These are phyloP conservation scores for Chytridium lagenaria DNA, from an alignment of 371 early-diverging fungal species.

Conservation along the genomic window DNA sequence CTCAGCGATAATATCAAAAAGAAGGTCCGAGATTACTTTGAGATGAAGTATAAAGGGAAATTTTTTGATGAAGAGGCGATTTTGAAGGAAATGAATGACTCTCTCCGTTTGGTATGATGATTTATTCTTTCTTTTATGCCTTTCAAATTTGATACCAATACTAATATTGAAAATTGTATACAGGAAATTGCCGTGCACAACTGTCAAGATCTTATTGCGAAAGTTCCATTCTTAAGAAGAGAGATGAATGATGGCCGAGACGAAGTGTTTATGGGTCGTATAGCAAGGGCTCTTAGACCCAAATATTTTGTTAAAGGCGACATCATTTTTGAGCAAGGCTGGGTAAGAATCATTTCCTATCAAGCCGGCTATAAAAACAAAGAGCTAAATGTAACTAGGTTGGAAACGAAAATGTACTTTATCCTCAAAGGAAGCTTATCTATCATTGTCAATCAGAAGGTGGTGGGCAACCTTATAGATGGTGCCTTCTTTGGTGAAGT, in stretches of 20 bases:
- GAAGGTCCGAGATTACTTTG: constrained; percentile 43
- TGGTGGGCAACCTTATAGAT: constrained; percentile 33
- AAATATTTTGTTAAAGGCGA: constrained; percentile 40
- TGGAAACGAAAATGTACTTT: constrained; percentile 49
- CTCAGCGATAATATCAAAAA: constrained; percentile 33
- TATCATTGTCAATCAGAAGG: constrained; percentile 33
- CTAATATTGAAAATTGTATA: too few species aligned
- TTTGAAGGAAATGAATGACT: constrained; percentile 44
- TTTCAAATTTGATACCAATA: too few species aligned
- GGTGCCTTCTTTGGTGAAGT: constrained; percentile 52
- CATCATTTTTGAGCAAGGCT: constrained; percentile 37
- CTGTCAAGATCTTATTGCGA: constrained; percentile 29
- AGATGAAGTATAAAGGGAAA: constrained; percentile 48
- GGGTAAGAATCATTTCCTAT: constrained; percentile 15
- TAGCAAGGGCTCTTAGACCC: constrained; percentile 33
- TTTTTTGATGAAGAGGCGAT: constrained; percentile 49
- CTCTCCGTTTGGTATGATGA: constrained; percentile 29
- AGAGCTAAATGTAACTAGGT: constrained; percentile 24
- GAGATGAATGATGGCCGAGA: constrained; percentile 41
- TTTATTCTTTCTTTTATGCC: neutral
- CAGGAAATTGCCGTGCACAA: constrained; percentile 44
- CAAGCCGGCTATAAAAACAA: too few species aligned
- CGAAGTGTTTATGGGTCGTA: constrained; percentile 30
- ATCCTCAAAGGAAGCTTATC: constrained; percentile 38
- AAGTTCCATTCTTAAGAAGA: constrained; percentile 44